Evolutionary conservation across 108 stramenopile genomes (phyloP), one percentile per base, ranked within the genome.

Genomic region (Epithemia pelagica): DNA sequence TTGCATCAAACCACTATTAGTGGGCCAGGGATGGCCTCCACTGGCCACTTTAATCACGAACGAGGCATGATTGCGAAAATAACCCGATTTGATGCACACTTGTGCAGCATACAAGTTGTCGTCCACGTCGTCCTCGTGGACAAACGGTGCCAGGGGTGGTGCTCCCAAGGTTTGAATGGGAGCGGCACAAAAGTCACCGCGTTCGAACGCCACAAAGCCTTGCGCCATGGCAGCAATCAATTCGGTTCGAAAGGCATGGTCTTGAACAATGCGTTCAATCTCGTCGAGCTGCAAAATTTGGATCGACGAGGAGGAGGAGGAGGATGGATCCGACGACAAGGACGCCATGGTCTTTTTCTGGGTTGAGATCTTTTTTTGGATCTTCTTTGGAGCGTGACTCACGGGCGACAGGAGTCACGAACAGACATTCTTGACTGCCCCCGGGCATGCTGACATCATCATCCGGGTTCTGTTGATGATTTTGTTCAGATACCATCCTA

Each of bases 81-180:
- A 88, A 15, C 87, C 87, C 10, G 82, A 81, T 67, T 88, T 88
- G 54, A 88, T 77, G 62, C 87, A 88, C 32, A 81, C 82, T 69
- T 88, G 87, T 31, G 82, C 82, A 23, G 73, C 70, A 67, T 88
- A 88, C 18, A 19, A 19, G 18, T 15, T 15, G 21, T 58, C 25
- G 52, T 77, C 64, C 19, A 55, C 68, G 5, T 52, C 29, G 26
- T 68, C 60, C n/a, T n/a, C n/a, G n/a, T n/a, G n/a, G 5, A 56
- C 64, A 64, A 88, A 81, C n/a, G 73, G 78, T 29, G 76, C 77
- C 69, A 85, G 80, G 0, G 87, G 87, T 15, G 87, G 87, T 24
- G 81, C 67, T 20, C 87, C 84, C 76, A 85, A 61, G 1, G 82
- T 88, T 63, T 88, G 84, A 30, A 85, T 85, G 15, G 84, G 87